These are phyloP conservation scores for Blastosporella zonata DNA, from an alignment of 1,284 basidiomycete species.

Conservation along the genomic window DNA sequence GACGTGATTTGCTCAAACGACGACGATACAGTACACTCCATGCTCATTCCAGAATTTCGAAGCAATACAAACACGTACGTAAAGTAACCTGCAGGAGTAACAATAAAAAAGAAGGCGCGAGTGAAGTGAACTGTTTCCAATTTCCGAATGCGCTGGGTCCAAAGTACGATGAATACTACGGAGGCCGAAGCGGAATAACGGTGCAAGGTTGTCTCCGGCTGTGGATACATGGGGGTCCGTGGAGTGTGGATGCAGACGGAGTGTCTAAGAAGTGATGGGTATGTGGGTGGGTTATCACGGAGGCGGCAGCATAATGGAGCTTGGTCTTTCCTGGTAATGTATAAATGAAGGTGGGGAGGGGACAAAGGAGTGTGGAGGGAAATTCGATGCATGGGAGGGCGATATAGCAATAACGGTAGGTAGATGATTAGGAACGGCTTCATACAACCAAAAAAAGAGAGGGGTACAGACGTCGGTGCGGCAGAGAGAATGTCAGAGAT, in stretches of 20 bases:
- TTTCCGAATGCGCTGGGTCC: neutral
- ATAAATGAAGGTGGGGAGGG: neutral
- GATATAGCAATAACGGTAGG: constrained; percentile 4
- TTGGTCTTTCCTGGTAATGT: neutral
- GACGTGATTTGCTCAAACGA: no score
- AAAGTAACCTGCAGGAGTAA: neutral
- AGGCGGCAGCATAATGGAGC: neutral
- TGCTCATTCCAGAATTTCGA: neutral
- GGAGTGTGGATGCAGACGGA: neutral
- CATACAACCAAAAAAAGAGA: constrained; percentile 14
- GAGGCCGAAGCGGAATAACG: neutral
- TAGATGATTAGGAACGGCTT: constrained; percentile 7
- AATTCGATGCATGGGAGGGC: neutral
- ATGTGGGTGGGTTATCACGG: constrained; percentile 1
- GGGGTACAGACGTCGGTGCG: neutral
- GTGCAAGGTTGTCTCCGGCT: neutral
- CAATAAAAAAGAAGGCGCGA: neutral
- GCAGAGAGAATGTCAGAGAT: neutral
- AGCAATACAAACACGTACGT: neutral
- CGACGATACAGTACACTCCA: neutral
- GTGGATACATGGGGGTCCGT: neutral
- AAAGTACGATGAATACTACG: neutral
- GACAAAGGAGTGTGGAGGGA: constrained; percentile 7
- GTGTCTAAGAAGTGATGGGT: neutral
- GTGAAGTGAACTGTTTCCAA: neutral